phyloP scores from a whole-genome alignment of 768 basidiomycete genomes.

The Mycena albidolilacea region DNA sequence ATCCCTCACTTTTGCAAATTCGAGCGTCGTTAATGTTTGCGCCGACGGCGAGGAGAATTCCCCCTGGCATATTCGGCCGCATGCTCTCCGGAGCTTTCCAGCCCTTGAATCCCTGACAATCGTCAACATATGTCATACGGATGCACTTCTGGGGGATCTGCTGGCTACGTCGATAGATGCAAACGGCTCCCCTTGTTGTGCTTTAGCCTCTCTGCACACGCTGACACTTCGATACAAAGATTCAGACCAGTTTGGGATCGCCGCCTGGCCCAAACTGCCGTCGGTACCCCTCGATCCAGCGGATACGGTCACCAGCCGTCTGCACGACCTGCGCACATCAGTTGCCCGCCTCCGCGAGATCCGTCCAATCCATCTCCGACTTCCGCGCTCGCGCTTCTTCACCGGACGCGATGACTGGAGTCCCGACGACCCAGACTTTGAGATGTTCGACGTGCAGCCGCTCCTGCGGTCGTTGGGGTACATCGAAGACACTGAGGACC shows the following conservation, averaged over 20 bases:
- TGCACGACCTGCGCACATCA: not conserved
- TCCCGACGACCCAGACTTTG: not conserved
- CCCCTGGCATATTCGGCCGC: not conserved
- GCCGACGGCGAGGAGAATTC: not conserved
- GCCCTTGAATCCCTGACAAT: slow-evolving; percentile 7
- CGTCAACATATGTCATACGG: slow-evolving; percentile 15
- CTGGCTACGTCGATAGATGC: not conserved
- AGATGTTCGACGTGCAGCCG: slow-evolving; percentile 18
- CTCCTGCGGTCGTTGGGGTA: slow-evolving; percentile 17
- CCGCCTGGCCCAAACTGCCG: slow-evolving; percentile 12
- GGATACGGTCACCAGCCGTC: not conserved
- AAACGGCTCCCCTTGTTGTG: not conserved
- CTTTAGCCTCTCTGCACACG: slow-evolving; percentile 1
- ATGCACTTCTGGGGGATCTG: slow-evolving; percentile 2
- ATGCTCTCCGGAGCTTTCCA: not conserved
- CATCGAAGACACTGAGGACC: not conserved
- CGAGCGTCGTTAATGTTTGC: not conserved
- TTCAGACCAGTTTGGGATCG: slow-evolving; percentile 1
- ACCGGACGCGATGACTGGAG: slow-evolving; percentile 12
- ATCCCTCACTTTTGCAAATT: slow-evolving; percentile 18
- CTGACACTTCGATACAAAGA: slow-evolving; percentile 24
- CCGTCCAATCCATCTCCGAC: slow-evolving; percentile 7
- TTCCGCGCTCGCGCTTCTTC: slow-evolving; percentile 28
- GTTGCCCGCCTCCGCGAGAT: not conserved
- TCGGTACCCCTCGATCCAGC: not conserved